A percentile compares a stretch with the other conserved stretches of the same genome.
These are phyloP conservation scores for Suillus weaverae DNA, from an alignment of 768 basidiomycete species.

Conservation along the genomic window DNA sequence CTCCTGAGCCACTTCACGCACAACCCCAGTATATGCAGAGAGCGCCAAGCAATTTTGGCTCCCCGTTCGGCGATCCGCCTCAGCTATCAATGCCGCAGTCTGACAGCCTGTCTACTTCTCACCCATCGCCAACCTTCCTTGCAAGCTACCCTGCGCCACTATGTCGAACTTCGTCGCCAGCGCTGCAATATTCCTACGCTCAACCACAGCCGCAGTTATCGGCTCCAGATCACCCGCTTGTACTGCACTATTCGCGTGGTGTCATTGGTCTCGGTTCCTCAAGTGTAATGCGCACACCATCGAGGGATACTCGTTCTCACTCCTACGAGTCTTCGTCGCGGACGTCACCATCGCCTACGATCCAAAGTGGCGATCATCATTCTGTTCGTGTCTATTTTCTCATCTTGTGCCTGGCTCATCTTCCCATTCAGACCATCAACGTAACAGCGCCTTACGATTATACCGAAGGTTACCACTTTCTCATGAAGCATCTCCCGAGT, in stretches of 20 bases:
- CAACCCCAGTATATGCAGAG: slow-evolving; percentile 31
- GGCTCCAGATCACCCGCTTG: slow-evolving; percentile 19
- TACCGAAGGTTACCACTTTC: slow-evolving; percentile 93
- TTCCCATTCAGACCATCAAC: slow-evolving; percentile 57
- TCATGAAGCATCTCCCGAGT: slow-evolving; percentile 90
- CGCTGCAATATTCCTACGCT: slow-evolving; percentile 38
- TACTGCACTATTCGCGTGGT: slow-evolving; percentile 53
- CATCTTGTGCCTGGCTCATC: slow-evolving; percentile 32
- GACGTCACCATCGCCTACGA: slow-evolving; percentile 44
- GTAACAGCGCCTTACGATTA: slow-evolving; percentile 86
- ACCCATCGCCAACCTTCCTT: slow-evolving; percentile 31
- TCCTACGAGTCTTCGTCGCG: slow-evolving; percentile 31
- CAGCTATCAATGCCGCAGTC: slow-evolving; percentile 32
- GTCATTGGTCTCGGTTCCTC: slow-evolving; percentile 42
- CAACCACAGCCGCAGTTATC: slow-evolving; percentile 28
- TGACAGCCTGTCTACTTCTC: slow-evolving; percentile 32
- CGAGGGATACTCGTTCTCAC: slow-evolving; percentile 29
- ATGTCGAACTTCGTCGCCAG: slow-evolving; percentile 35
- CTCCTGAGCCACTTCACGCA: slow-evolving; percentile 34
- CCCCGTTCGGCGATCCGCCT: slow-evolving; percentile 27
- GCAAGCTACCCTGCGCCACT: slow-evolving; percentile 30
- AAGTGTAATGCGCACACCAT: slow-evolving; percentile 28
- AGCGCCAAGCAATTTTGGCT: slow-evolving; percentile 19
- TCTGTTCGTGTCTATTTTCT: slow-evolving; percentile 24
- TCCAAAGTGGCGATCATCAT: slow-evolving; percentile 35